phyloP scores from a whole-genome alignment of 768 basidiomycete species.

The Xanthoconium purpureum region DNA sequence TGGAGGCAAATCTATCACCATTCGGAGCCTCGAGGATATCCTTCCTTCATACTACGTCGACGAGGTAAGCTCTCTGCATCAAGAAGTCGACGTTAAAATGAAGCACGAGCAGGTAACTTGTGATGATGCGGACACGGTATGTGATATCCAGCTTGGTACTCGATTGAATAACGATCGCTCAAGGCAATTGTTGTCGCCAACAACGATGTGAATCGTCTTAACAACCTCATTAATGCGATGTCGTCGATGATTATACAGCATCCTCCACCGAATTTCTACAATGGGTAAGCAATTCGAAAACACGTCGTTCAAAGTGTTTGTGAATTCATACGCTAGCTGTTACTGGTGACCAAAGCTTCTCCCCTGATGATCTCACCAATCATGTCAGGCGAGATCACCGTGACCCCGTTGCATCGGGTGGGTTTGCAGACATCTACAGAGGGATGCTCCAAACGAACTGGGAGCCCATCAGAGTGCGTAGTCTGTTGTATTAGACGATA shows the following conservation, averaged over 20 bases:
- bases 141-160: neutral
- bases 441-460: constrained; percentile 9
- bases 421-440: constrained; percentile 17
- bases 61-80: constrained; percentile 1
- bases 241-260: neutral
- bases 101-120: neutral
- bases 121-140: neutral
- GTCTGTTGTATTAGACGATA: too few species aligned
- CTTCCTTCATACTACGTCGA: constrained; percentile 7
- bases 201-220: neutral
- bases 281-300: constrained; percentile 12
- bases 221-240: neutral
- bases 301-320: neutral
- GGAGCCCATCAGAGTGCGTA: constrained; percentile 2
- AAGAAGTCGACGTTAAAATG: too few species aligned
- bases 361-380: constrained; percentile 6
- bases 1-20: constrained; percentile 1
- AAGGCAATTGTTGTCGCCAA: neutral
- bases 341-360: neutral
- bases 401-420: constrained; percentile 15
- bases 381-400: constrained; percentile 6
- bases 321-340: neutral
- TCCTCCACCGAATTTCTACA: neutral
- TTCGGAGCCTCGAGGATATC: constrained; percentile 2
- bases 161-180: neutral